Base-by-base conservation (phyloP, 345 rosid genomes). In the Brassica carinata region DNA sequence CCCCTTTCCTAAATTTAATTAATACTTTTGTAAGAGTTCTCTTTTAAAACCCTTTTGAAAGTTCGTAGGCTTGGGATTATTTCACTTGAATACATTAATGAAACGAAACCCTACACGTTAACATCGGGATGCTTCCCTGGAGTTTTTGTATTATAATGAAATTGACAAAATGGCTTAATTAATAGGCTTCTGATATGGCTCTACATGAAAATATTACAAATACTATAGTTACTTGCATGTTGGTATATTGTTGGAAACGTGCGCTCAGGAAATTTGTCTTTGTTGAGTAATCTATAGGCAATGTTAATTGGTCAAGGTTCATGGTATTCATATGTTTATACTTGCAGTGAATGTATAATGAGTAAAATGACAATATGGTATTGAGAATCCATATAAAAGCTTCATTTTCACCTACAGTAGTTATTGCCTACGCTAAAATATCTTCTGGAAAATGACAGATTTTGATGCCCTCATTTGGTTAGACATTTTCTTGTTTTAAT, bases 401-500 rank as follows among this genome's bases (percentile, higher is more conserved):
- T 48, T 70, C 79, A 64, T 65, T 65, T 71, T 71, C 77, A 70
- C 57, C 69, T 76, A 81, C 76, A 64, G 67, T 68, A 64, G 67
- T 51, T 80, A 48, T 72, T 69, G 55, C 27, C 64, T 29, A 68
- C 63, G 65, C 72, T 45, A 71, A 71, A 71, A 66, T 43, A 55
- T 57, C 73, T 58, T 76, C 31, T 30, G 59, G 64, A 76, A 71
- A 43, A 64, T 17, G 68, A 71, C 81, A 76, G 45, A 72, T 58
- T 57, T 71, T 76, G 77, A 76, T 65, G 74, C 63, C 69, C 73
- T 76, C 64, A 58, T 66, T 38, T 58, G 77, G 77, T 81, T 19
- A 81, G 69, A 70, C 63, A 27, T 75, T 67, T 67, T 65, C 69
- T 65, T 71, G 51, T 58, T 57, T 81, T 66, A 45, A 38, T 40